phyloP scores from a whole-genome alignment of 2,329 filamentous ascomycete species.

The Aureobasidium sp. region DNA sequence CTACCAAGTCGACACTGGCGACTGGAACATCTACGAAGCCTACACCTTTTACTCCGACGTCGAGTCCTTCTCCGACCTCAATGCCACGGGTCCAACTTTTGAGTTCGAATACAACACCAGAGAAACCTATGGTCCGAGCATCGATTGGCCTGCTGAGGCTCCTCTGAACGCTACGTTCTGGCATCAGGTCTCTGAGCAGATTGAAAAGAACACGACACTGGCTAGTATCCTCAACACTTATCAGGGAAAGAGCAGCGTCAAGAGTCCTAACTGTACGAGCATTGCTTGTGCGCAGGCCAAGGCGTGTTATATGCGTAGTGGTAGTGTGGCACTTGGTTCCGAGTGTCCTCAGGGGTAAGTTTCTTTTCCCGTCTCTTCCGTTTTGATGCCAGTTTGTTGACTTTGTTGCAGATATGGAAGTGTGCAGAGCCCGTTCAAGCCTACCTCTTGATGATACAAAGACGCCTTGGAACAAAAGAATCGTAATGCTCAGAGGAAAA shows the following conservation, averaged over 20 bases:
- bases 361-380: conserved; percentile 16
- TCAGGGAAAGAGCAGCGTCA: conserved; percentile 44
- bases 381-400: neutral
- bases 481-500: no score
- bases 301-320: conserved; percentile 51
- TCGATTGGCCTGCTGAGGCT: conserved; percentile 38
- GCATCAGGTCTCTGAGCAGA: conserved; percentile 49
- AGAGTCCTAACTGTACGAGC: conserved; percentile 44
- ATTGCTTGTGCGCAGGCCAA: conserved; percentile 44
- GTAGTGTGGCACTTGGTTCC: conserved; percentile 43
- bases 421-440: conserved; percentile 32
- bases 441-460: neutral
- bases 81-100: conserved; percentile 37
- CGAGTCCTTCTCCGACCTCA: conserved; percentile 33
- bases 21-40: conserved; percentile 46
- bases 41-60: conserved; percentile 47
- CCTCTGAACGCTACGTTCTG: conserved; percentile 52
- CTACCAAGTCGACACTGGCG: conserved; percentile 47
- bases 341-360: conserved; percentile 41
- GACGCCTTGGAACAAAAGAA: no score
- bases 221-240: conserved; percentile 42
- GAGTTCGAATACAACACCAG: conserved; percentile 45
- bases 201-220: conserved; percentile 43
- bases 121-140: conserved; percentile 37
- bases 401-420: conserved; percentile 26